Conservation (phyloP, 148 eudicot species). For the Pharnaceum exiguum region DNA sequence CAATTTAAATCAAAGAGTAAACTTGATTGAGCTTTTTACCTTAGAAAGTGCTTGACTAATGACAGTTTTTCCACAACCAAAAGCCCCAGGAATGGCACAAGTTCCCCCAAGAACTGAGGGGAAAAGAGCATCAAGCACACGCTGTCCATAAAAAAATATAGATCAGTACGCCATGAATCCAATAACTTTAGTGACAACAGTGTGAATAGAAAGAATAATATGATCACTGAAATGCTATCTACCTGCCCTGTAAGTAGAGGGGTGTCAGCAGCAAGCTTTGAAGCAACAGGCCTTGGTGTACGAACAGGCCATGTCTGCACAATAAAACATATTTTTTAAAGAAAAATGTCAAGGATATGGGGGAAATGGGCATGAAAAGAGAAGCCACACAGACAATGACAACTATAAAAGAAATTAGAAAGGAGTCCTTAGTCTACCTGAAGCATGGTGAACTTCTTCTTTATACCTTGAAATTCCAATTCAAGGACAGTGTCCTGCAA, state of each 20-base stretch:
- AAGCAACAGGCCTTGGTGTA: conserved; percentile 92
- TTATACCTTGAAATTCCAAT: conserved; percentile 98
- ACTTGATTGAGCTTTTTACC: conserved; percentile 34
- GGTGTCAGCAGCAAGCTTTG: conserved; percentile 99
- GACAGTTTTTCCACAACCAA: conserved; percentile 99
- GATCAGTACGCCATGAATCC: conserved; percentile 9
- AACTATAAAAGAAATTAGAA: background rate
- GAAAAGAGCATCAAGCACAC: conserved; percentile 99
- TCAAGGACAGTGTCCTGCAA: conserved; percentile 93
- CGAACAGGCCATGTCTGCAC: conserved; percentile 97
- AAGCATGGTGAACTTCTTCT: conserved; percentile 89
- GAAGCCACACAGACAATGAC: background rate
- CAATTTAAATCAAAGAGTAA: background rate
- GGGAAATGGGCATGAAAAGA: background rate
- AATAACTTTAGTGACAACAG: background rate
- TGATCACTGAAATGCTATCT: conserved; percentile 1
- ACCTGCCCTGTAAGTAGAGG: conserved; percentile 99
- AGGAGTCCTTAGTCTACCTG: conserved; percentile 46
- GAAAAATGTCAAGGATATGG: background rate
- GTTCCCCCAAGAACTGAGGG: conserved; percentile 99
- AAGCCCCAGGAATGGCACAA: conserved; percentile 99
- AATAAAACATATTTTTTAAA: background rate
- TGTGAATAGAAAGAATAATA: background rate
- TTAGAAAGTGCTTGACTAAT: conserved; percentile 99
- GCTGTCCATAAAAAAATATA: conserved; percentile 34